Base-by-base conservation (phyloP, 179 eudicot genomes). In the Amaranthus tricolor region DNA sequence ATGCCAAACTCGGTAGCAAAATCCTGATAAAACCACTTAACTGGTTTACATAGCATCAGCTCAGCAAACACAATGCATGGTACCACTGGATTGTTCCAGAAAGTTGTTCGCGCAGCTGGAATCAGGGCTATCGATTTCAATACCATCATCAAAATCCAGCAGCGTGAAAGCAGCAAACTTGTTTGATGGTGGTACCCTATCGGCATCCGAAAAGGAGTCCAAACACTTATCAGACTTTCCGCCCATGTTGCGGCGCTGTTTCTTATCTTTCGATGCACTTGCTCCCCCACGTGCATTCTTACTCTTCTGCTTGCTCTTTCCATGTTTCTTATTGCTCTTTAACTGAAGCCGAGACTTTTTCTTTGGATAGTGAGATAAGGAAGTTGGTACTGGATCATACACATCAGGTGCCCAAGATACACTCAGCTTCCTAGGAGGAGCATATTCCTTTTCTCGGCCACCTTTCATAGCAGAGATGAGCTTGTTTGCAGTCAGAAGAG, bases 321-420 rank as follows among this genome's bases (percentile, higher is more conserved):
- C 87, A 44, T 84, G 81, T 85, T 84, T 92, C 77, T 82, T 91
- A 68, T 76, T 74, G 53, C 82, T 82, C 74, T 69, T 84, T 62
- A 76, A 85, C 55, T 86, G 85, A 50, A 80, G 85, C 13, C 68
- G 84, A 67, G 21, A 76, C 83, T 82, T 88, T 71, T 79, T 86
- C 78, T 84, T 82, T 57, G 85, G 88, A 14, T 74, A 47, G 66
- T 89, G 92, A 48, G 94, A 87, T 13, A 85, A 74, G 12, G 97
- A 80, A 15, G 97, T 81, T 19, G 98, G 97, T 61, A 78, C 78
- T 6, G 98, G 98, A 75, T 93, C 98, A 54, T 89, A 91, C 54
- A 93, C 98, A 47, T 93, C 98, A 50, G 98, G 93, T n/a, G 98
- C 91, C 98, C 98, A 93, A n/a, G 90, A 84, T 54, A 93, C 95